These are phyloP conservation scores for Pythium sukuiense DNA, from an alignment of 352 stramenopile species.

Conservation along the genomic window DNA sequence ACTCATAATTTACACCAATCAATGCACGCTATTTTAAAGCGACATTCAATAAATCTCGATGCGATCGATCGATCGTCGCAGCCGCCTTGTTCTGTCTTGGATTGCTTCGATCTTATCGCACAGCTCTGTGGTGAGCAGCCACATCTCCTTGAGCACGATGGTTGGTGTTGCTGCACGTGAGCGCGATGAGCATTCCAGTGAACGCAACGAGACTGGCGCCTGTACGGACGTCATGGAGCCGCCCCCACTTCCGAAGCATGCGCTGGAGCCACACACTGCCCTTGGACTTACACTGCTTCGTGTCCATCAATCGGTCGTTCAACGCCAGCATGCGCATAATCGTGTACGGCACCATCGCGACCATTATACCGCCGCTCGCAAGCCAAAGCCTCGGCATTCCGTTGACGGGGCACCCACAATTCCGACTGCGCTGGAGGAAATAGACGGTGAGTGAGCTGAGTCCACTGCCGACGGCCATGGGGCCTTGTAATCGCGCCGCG, in stretches of 20 bases:
- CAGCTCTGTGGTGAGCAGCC: neutral
- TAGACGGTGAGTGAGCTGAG: slow-evolving; percentile 50
- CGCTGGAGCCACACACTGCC: slow-evolving; percentile 50
- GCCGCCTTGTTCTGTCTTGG: neutral
- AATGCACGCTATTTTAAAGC: neutral
- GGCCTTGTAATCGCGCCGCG: slow-evolving; percentile 61
- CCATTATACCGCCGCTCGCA: slow-evolving; percentile 51
- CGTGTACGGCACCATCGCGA: slow-evolving; percentile 66
- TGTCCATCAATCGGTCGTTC: slow-evolving; percentile 63
- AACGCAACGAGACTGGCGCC: slow-evolving; percentile 55
- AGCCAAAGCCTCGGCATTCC: slow-evolving; percentile 57
- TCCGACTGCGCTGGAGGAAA: slow-evolving; percentile 34
- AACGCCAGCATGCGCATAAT: slow-evolving; percentile 63
- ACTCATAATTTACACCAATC: slow-evolving; percentile 15
- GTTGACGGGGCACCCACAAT: slow-evolving; percentile 24
- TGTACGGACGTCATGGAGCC: slow-evolving; percentile 56
- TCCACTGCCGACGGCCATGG: slow-evolving; percentile 54
- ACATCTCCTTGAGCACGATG: neutral
- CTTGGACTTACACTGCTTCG: slow-evolving; percentile 35
- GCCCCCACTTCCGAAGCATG: slow-evolving; percentile 55
- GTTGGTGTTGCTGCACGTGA: slow-evolving; percentile 33
- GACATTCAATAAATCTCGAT: neutral
- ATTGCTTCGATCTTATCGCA: neutral
- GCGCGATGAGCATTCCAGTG: slow-evolving; percentile 57
- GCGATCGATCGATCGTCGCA: neutral